Base-by-base conservation (phyloP, 2,329 filamentous ascomycete genomes). In the Herpotrichia juniperi region DNA sequence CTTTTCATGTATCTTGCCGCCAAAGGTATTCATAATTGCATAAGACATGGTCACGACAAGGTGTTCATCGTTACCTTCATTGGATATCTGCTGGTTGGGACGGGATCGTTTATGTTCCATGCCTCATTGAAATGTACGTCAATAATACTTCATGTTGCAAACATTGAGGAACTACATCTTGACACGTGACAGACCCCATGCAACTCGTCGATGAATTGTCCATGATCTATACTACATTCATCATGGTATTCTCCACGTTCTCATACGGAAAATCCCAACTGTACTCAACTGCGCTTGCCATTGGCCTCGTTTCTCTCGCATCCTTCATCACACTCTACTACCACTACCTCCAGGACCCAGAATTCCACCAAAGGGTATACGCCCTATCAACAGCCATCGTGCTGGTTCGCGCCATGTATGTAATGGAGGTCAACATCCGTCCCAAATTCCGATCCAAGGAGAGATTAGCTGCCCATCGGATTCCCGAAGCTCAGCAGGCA, bases 341-440 rank as follows among this genome's bases (percentile, higher is more conserved):
- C 74, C 89, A 92, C 67, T 85, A 90, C 56, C 85, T 92, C 14
- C 90, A 93, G 68, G 87, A 96, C 58, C 90, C 91, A 0, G 79
- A 84, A 1, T 96, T 96, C 72, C 91, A 96, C 74, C 90, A 96
- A 69, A 87, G 85, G 54, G 88, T 87, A 4, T 96, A 92, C 62
- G 89, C 86, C 1, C 67, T 88, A 3, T 76, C 96, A 37, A 94
- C 90, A 0, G 81, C 81, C 4, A 78, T 86, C 35, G 85, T 93
- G 19, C 80, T 94, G 21, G 77, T 89, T 47, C 85, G 89, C 28
- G 88, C 86, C 62, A 87, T 93, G 79, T 91, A 86, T 68, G 84
- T 90, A 22, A 93, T 93, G 88, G 87, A 90, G 62, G 73, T 81
- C 45, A 83, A 81, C 28, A 76, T 90, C 32, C 80, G 87, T 10